These are phyloP conservation scores for Rhizophlyctis rosea DNA, from an alignment of 192 early-diverging fungal species.

Conservation along the genomic window DNA sequence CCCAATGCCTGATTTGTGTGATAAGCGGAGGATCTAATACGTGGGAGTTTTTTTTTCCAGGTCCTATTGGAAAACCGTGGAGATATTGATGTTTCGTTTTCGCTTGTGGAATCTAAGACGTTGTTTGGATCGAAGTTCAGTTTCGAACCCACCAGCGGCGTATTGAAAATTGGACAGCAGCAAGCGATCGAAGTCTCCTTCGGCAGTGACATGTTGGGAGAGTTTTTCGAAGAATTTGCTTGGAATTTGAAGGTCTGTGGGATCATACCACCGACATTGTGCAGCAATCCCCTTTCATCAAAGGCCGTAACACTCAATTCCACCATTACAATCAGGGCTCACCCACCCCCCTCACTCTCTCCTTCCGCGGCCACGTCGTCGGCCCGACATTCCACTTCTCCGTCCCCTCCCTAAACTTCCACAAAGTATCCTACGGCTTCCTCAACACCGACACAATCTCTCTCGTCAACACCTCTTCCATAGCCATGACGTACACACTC, in stretches of 20 bases:
- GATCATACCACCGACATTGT: too few species aligned
- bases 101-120: conserved; percentile 13
- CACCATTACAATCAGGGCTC: conserved; percentile 39
- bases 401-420: conserved; percentile 39
- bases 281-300: too few species aligned
- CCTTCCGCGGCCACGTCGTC: conserved; percentile 48
- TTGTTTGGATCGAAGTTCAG: conserved; percentile 48
- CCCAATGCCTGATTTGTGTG: too few species aligned
- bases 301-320: too few species aligned
- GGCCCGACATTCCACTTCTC: conserved; percentile 58
- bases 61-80: conserved; percentile 55
- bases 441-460: conserved; percentile 18
- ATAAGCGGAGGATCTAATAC: too few species aligned
- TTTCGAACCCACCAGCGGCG: conserved; percentile 44
- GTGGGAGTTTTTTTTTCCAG: too few species aligned
- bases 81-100: conserved; percentile 44
- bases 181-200: conserved; percentile 41
- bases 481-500: conserved; percentile 48
- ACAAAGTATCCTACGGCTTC: conserved; percentile 49
- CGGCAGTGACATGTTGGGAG: conserved; percentile 44
- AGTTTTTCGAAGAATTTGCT: conserved; percentile 53
- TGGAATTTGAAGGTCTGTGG: conserved; percentile 47
- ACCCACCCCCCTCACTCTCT: conserved; percentile 33
- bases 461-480: conserved; percentile 51
- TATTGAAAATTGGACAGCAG: conserved; percentile 42